A percentile compares a stretch with the other conserved stretches of the same genome.
These are phyloP conservation scores for Dicorynia guianensis DNA, from an alignment of 306 rosid species.

Conservation along the genomic window DNA sequence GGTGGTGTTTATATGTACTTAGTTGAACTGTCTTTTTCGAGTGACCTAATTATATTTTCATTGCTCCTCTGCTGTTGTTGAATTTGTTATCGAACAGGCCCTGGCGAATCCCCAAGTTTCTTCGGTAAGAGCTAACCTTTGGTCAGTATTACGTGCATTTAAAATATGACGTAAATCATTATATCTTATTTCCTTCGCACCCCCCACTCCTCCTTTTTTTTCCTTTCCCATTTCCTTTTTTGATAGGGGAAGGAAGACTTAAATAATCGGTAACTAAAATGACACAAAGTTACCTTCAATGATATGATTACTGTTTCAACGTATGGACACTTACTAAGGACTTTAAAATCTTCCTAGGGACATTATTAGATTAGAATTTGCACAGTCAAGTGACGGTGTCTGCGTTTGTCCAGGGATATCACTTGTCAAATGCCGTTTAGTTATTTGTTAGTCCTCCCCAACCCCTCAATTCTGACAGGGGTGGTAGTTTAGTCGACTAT, in stretches of 20 bases:
- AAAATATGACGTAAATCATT: not conserved
- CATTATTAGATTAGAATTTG: not conserved
- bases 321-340: too few relatives aligned
- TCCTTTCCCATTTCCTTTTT: not conserved
- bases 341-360: not conserved
- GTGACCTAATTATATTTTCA: constrained; percentile 25
- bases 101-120: constrained; percentile 82
- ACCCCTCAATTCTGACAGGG: not conserved
- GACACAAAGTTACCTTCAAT: too few relatives aligned
- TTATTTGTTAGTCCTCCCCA: not conserved
- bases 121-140: constrained; percentile 64
- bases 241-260: not conserved
- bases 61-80: constrained; percentile 46
- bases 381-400: not conserved
- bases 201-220: not conserved
- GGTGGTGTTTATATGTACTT: not conserved
- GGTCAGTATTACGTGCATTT: not conserved
- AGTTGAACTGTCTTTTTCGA: constrained; percentile 26
- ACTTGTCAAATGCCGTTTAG: not conserved
- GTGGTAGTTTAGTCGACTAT: not conserved
- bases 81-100: constrained; percentile 70
- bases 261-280: too few relatives aligned
- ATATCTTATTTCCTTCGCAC: too few relatives aligned
- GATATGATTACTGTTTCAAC: not conserved
- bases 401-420: not conserved